Conservation (phyloP, 352 stramenopile genomes). For the Thalassiosira livingstoniorum region DNA sequence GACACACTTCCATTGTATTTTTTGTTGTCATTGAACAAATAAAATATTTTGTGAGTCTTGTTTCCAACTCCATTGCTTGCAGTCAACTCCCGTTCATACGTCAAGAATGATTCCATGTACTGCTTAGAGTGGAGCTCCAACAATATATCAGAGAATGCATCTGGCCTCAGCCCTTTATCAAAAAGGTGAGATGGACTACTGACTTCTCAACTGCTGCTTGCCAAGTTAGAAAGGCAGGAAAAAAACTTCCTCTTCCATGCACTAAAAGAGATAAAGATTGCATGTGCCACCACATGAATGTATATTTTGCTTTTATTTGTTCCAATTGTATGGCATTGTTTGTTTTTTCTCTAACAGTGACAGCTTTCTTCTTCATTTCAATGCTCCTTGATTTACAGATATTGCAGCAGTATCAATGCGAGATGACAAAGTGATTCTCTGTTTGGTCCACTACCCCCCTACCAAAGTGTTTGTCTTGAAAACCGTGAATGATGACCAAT, state of each 20-base stretch:
- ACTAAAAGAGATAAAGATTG: constrained; percentile 23
- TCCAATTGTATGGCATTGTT: background rate
- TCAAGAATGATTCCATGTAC: background rate
- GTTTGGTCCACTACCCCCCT: constrained; percentile 43
- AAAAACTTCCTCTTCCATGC: constrained; percentile 31
- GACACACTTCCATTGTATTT: constrained; percentile 55
- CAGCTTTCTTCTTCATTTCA: constrained; percentile 4
- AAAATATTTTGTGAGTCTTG: constrained; percentile 20
- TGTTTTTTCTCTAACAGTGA: constrained; percentile 17
- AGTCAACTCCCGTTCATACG: background rate
- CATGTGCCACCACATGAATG: constrained; percentile 57
- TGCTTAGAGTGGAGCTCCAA: constrained; percentile 53
- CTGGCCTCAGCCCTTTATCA: constrained; percentile 39
- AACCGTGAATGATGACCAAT: constrained; percentile 49
- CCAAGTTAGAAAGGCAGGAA: constrained; percentile 56
- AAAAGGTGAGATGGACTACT: constrained; percentile 58
- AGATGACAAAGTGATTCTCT: constrained; percentile 56
- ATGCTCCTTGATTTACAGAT: constrained; percentile 28
- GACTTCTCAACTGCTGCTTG: constrained; percentile 43
- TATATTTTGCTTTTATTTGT: constrained; percentile 26
- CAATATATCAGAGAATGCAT: constrained; percentile 46
- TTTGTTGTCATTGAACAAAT: constrained; percentile 40
- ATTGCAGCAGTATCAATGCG: constrained; percentile 48
- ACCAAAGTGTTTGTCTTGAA: constrained; percentile 44
- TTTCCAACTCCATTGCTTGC: no score